Conservation (phyloP, 768 basidiomycete genomes). For the Suillus cothurnatus region DNA sequence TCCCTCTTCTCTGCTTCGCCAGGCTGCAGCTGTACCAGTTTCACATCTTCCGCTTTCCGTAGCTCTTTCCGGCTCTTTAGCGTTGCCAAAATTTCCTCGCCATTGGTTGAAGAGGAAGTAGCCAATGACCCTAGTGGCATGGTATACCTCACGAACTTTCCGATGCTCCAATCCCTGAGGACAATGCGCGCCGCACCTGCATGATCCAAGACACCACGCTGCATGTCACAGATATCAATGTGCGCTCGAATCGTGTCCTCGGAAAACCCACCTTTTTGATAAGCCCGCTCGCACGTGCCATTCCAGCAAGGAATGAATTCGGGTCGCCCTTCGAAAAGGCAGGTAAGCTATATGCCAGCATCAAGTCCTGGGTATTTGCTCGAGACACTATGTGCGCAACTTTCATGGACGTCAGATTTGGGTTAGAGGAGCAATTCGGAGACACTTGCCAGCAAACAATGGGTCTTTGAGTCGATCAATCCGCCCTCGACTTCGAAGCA, state of each 20-base stretch:
- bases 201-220: slow-evolving; percentile 76
- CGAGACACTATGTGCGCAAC: slow-evolving; percentile 70
- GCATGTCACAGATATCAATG: slow-evolving; percentile 17
- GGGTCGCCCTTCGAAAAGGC: slow-evolving; percentile 72
- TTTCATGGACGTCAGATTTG: slow-evolving; percentile 32
- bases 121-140: slow-evolving; percentile 42
- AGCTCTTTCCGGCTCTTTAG: slow-evolving; percentile 66
- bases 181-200: slow-evolving; percentile 76
- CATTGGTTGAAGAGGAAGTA: slow-evolving; percentile 24
- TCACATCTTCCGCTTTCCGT: slow-evolving; percentile 50
- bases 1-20: slow-evolving; percentile 43
- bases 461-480: slow-evolving; percentile 88
- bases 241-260: slow-evolving; percentile 6
- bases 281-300: slow-evolving; percentile 75
- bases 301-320: slow-evolving; percentile 70
- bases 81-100: slow-evolving; percentile 51
- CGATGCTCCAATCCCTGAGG: slow-evolving; percentile 82
- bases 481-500: slow-evolving; percentile 78
- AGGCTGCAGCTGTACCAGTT: slow-evolving; percentile 56
- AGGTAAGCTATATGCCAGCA: slow-evolving; percentile 85
- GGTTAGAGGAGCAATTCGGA: not conserved
- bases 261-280: slow-evolving; percentile 66
- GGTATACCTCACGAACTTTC: slow-evolving; percentile 75
- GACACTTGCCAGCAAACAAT: slow-evolving; percentile 59
- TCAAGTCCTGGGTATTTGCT: slow-evolving; percentile 78